These are phyloP conservation scores for Berkeleyomyces rouxiae DNA, from an alignment of 2,329 filamentous ascomycete species.

Conservation along the genomic window DNA sequence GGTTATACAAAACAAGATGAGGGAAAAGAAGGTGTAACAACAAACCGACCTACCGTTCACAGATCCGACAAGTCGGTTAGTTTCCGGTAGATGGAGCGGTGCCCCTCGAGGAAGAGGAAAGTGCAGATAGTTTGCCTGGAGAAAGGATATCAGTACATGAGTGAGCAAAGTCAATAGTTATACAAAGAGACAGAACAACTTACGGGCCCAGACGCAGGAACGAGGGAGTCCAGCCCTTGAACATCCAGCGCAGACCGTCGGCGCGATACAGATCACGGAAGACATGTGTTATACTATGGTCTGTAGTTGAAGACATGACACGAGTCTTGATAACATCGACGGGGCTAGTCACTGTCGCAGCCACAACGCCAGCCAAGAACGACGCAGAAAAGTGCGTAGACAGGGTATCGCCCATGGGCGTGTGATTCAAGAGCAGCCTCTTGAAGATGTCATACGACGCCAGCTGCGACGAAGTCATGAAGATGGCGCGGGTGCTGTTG, in stretches of 20 bases:
- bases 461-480: conserved; percentile 75
- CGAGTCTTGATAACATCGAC: conserved; percentile 83
- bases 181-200: conserved; percentile 19
- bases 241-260: conserved; percentile 69
- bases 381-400: conserved; percentile 63
- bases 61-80: conserved; percentile 28
- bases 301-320: conserved; percentile 53
- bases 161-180: background rate
- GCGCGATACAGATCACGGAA: conserved; percentile 49
- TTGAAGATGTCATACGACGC: conserved; percentile 79
- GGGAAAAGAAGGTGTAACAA: conserved; percentile 16
- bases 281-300: conserved; percentile 37
- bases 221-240: conserved; percentile 77
- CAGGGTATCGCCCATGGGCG: conserved; percentile 52
- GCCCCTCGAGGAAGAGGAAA: conserved; percentile 72
- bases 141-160: background rate
- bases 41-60: conserved; percentile 12
- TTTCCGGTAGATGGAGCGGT: conserved; percentile 59
- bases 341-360: conserved; percentile 69
- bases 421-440: conserved; percentile 45
- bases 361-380: conserved; percentile 64
- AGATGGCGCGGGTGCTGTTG: conserved; percentile 63
- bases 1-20: conserved; percentile 16
- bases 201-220: conserved; percentile 48
- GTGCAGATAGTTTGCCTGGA: conserved; percentile 65